Conservation (phyloP, 2,329 filamentous ascomycete genomes). For the Pestalotiopsis fici region DNA sequence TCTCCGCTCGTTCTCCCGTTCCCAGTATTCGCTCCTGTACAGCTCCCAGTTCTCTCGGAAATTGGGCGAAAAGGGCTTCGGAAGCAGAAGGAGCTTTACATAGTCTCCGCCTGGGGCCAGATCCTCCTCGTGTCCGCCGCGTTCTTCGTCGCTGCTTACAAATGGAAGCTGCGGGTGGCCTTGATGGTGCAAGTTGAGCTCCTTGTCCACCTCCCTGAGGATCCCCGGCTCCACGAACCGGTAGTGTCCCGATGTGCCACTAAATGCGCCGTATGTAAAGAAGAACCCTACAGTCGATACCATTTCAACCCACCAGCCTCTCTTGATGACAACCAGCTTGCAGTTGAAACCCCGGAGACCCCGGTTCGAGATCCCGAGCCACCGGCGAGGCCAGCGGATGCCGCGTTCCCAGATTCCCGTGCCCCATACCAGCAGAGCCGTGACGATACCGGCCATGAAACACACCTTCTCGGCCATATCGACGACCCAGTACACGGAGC, state of each 20-base stretch:
- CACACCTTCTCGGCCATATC: constrained; percentile 89
- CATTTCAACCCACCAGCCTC: constrained; percentile 79
- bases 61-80: constrained; percentile 91
- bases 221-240: constrained; percentile 72
- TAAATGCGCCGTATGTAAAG: constrained; percentile 74
- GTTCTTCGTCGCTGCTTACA: constrained; percentile 55
- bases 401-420: constrained; percentile 97
- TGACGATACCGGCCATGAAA: constrained; percentile 88
- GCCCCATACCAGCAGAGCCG: constrained; percentile 83
- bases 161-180: constrained; percentile 40
- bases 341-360: constrained; percentile 92
- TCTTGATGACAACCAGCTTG: constrained; percentile 87
- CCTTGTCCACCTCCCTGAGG: constrained; percentile 60
- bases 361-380: constrained; percentile 86
- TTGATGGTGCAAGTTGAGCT: constrained; percentile 48
- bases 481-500: constrained; percentile 94
- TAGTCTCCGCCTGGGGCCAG: constrained; percentile 87
- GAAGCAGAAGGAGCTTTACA: constrained; percentile 84
- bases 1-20: constrained; percentile 89
- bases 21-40: constrained; percentile 94
- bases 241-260: constrained; percentile 69
- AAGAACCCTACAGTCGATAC: constrained; percentile 74
- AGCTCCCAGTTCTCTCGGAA: constrained; percentile 98
- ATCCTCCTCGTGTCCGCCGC: constrained; percentile 80
- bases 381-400: constrained; percentile 89